Conservation (phyloP, 2,329 filamentous ascomycete species). For the Fusarium sp. region DNA sequence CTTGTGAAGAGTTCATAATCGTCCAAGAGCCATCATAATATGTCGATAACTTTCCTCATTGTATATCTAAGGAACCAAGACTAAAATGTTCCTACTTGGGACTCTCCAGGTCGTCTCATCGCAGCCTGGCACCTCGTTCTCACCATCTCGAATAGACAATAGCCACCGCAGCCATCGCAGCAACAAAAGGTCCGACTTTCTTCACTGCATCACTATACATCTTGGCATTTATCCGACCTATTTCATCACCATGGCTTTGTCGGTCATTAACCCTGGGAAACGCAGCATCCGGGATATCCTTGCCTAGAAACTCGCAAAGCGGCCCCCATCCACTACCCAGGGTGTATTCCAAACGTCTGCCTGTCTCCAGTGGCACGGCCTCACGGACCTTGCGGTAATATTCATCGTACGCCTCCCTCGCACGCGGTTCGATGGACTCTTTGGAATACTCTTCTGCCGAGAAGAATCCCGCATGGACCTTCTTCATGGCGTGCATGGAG, state of each 20-base stretch:
- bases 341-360: constrained; percentile 3
- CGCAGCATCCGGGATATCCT: constrained; percentile 6
- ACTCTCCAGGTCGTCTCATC: too few species aligned
- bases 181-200: neutral
- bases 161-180: neutral
- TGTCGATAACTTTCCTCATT: too few species aligned
- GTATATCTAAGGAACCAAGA: too few species aligned
- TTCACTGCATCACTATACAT: neutral
- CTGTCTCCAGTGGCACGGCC: neutral
- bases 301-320: constrained; percentile 12
- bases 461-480: constrained; percentile 12
- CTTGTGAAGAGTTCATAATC: too few species aligned
- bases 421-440: neutral
- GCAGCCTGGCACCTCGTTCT: neutral
- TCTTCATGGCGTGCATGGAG: neutral
- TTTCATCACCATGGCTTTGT: neutral
- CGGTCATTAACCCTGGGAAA: constrained; percentile 22
- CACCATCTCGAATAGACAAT: neutral
- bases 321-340: constrained; percentile 17
- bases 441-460: neutral
- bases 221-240: neutral
- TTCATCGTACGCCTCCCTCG: neutral
- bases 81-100: too few species aligned
- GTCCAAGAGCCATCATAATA: too few species aligned
- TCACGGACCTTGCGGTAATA: constrained; percentile 11